These are phyloP conservation scores for Macrocybe gigantea DNA, from an alignment of 768 basidiomycete species.

Conservation along the genomic window DNA sequence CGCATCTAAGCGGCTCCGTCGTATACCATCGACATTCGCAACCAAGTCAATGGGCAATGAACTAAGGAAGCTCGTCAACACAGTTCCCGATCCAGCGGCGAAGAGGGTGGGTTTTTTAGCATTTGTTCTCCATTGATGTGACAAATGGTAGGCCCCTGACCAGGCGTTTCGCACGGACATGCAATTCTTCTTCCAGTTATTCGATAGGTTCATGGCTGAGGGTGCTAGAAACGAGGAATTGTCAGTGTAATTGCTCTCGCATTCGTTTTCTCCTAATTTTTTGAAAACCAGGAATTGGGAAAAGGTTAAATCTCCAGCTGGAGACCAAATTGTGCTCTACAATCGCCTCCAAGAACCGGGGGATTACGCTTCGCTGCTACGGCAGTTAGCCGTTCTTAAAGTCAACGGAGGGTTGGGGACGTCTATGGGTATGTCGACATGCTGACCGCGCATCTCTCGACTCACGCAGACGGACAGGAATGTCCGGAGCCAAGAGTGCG, in stretches of 20 bases:
- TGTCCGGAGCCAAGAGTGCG: slow-evolving; percentile 86
- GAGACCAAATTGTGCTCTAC: slow-evolving; percentile 84
- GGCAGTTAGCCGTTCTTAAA: slow-evolving; percentile 94
- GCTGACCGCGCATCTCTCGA: neutral
- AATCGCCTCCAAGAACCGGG: slow-evolving; percentile 54
- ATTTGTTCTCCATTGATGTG: neutral
- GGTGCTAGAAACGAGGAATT: slow-evolving; percentile 83
- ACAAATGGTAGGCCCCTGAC: slow-evolving; percentile 8
- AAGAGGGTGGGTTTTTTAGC: slow-evolving; percentile 59
- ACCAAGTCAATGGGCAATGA: slow-evolving; percentile 98
- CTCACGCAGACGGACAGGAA: slow-evolving; percentile 35
- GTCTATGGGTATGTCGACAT: slow-evolving; percentile 64
- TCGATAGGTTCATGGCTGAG: slow-evolving; percentile 90
- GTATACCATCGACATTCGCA: slow-evolving; percentile 32
- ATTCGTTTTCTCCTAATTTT: neutral
- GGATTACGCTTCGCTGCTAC: slow-evolving; percentile 57
- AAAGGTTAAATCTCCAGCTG: slow-evolving; percentile 79
- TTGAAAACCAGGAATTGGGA: slow-evolving; percentile 67
- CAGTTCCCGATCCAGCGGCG: slow-evolving; percentile 71
- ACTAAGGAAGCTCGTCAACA: slow-evolving; percentile 86
- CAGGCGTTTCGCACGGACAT: slow-evolving; percentile 93
- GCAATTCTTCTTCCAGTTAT: slow-evolving; percentile 94
- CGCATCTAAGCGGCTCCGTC: too few relatives aligned
- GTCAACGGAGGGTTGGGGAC: slow-evolving; percentile 92
- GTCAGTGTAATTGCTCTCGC: slow-evolving; percentile 37